A percentile compares a stretch with the other conserved stretches of the same genome.
Evolutionary conservation across 345 rosid genomes (phyloP).

Genomic region (Firmiana major): DNA sequence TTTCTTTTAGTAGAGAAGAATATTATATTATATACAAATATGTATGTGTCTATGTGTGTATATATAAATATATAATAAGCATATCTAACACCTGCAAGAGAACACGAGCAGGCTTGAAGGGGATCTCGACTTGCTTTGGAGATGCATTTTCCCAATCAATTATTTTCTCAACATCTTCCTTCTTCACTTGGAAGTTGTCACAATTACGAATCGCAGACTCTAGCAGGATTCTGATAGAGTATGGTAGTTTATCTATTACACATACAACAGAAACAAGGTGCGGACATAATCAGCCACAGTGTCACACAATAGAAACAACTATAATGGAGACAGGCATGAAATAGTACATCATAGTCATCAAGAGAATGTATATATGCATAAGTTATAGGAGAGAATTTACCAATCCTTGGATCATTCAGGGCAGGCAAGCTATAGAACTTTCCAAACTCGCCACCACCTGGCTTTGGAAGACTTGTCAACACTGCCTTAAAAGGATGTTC

Average conservation of each 20-base stretch:
- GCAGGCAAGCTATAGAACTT: conserved; percentile 92
- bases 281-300: neutral
- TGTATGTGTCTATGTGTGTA: neutral
- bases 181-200: conserved; percentile 93
- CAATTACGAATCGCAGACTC: conserved; percentile 97
- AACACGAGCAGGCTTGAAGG: conserved; percentile 98
- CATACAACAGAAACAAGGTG: conserved; percentile 18
- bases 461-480: conserved; percentile 84
- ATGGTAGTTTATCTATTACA: conserved; percentile 74
- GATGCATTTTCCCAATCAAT: conserved; percentile 88
- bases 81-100: conserved; percentile 64
- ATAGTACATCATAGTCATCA: neutral
- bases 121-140: conserved; percentile 94
- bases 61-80: neutral
- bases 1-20: neutral
- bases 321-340: neutral
- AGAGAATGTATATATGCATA: neutral
- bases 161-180: conserved; percentile 91
- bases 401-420: conserved; percentile 91
- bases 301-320: neutral
- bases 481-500: conserved; percentile 77
- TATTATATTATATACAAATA: no score
- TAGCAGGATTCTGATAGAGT: conserved; percentile 87
- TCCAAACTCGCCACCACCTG: conserved; percentile 95
- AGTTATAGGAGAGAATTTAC: conserved; percentile 31